Base-by-base conservation (phyloP, 2,329 filamentous ascomycete species). In the Ophiocordyceps camponoti-floridani region DNA sequence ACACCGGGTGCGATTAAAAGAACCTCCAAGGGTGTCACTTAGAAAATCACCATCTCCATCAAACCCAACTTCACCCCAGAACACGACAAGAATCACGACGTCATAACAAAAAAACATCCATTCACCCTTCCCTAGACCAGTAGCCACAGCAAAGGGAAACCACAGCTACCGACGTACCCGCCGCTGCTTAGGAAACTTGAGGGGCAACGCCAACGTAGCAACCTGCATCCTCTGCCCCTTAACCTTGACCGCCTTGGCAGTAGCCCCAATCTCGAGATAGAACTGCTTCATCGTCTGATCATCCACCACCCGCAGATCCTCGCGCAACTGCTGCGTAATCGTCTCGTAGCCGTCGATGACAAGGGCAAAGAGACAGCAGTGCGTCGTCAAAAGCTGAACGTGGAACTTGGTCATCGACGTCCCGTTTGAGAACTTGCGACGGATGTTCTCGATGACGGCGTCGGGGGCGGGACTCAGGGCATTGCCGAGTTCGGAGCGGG, bases 181-280 rank as follows among this genome's bases (percentile, higher is more conserved):
- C 44, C 59, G 56, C 52, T 63, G 61, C 65, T 82, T 87, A 1
- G 89, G 91, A 58, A 95, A 95, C 47, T 79, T 72, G 42, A 95
- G 65, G 3, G 91, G 91, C 49, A 95, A 61, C 53, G 72, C 75
- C 54, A 96, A 65, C 52, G 77, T 77, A 12, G 83, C 87, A 43
- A 88, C 64, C 47, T 72, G 63, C 28, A 61, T 53, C 46, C 60
- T 60, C 47, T 63, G 71, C 48, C 77, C 76, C 46, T 75, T 75
- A 45, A 75, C 73, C 50, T 77, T 79, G 30, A 72, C 73, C 51
- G 78, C 64, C 58, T 71, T 75, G 28, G 84, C 69, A 52, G 70
- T 75, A 28, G 79, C 84, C 19, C 85, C 85, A 50, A 91, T 78
- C 59, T 89, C 84, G 42, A 67, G 63, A 59, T 84, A 88, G 59